phyloP scores from a whole-genome alignment of 2,329 filamentous ascomycete species.

The Paecilomyces formosus region DNA sequence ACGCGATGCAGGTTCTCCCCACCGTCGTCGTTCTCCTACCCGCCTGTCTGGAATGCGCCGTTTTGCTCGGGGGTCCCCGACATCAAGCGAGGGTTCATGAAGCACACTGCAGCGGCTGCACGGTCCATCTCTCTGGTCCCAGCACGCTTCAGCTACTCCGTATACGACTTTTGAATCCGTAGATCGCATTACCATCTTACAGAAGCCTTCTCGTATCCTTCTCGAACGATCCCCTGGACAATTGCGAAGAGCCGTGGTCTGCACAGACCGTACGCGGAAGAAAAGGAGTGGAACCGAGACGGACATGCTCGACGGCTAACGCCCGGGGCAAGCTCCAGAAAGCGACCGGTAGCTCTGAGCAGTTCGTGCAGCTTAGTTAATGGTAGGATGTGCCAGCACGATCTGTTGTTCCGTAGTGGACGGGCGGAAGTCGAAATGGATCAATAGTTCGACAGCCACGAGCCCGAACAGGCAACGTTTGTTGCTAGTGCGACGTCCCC shows the following conservation, averaged over 20 bases:
- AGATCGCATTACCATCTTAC: background rate
- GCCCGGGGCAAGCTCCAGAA: background rate
- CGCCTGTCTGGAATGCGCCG: background rate
- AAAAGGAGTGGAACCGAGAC: background rate
- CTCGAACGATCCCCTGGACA: background rate
- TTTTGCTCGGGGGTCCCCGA: background rate
- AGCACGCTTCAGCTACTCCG: background rate
- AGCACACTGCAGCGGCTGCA: background rate
- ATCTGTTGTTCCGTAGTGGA: conserved; percentile 13
- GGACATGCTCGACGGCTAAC: background rate
- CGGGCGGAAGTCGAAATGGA: conserved; percentile 3
- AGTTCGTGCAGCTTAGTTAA: conserved; percentile 14
- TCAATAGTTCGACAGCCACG: conserved; percentile 14
- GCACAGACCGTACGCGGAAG: background rate
- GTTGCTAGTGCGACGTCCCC: background rate
- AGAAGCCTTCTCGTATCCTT: background rate
- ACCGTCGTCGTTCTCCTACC: background rate
- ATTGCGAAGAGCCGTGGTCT: background rate
- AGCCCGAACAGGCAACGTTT: background rate
- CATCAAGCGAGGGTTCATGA: background rate
- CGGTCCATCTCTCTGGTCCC: background rate
- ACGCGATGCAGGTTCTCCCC: background rate
- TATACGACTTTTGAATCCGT: background rate
- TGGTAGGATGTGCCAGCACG: conserved; percentile 15
- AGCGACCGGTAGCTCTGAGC: background rate